A percentile compares a stretch with the other conserved stretches of the same genome.
Evolutionary conservation across 2,329 filamentous ascomycete genomes (phyloP).

Genomic region (Botrytis fragariae): DNA sequence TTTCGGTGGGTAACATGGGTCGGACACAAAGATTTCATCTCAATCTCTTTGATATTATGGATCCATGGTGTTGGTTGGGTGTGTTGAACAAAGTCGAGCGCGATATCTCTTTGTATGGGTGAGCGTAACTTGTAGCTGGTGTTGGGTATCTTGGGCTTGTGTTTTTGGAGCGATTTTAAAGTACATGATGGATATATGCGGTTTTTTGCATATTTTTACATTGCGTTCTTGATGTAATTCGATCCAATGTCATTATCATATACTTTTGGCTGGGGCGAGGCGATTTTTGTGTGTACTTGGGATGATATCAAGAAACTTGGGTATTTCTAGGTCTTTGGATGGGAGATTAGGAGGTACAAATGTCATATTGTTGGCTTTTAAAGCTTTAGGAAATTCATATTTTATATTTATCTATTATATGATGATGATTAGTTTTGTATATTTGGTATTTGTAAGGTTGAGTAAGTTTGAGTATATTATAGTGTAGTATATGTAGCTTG

Average conservation of each 20-base stretch:
- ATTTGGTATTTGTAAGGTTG: background rate
- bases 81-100: conserved; percentile 31
- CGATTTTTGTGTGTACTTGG: conserved; percentile 20
- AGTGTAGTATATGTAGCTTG: too few relatives aligned
- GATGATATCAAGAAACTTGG: conserved; percentile 23
- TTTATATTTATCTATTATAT: background rate
- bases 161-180: conserved; percentile 33
- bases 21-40: conserved; percentile 36
- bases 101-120: conserved; percentile 34
- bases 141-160: conserved; percentile 24
- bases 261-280: conserved; percentile 21
- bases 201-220: conserved; percentile 33
- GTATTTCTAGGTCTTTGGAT: conserved; percentile 12
- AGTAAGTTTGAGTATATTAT: background rate
- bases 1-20: conserved; percentile 29
- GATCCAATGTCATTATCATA: conserved; percentile 23
- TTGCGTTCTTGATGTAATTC: conserved; percentile 24
- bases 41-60: conserved; percentile 29
- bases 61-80: conserved; percentile 33
- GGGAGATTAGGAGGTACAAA: conserved; percentile 18
- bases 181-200: conserved; percentile 23
- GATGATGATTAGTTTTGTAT: background rate
- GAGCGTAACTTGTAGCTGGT: conserved; percentile 23
- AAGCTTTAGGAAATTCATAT: background rate
- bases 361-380: conserved; percentile 5